Evolutionary conservation across 2,329 filamentous ascomycete genomes (phyloP).

Genomic region (Diaporthe humulicola): DNA sequence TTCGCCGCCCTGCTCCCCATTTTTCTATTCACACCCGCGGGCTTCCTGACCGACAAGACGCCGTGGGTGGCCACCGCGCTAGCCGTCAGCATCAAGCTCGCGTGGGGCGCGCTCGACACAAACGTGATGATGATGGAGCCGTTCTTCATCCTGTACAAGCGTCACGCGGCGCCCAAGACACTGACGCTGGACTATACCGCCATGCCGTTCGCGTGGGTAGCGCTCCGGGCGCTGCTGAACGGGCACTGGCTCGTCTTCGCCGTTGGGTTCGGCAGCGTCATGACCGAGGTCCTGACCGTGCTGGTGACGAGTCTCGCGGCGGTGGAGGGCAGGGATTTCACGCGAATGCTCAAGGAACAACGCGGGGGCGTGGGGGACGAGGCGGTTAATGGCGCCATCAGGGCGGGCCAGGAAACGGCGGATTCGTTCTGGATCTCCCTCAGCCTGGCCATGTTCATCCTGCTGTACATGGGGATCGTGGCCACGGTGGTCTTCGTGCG

Average conservation of each 20-base stretch:
- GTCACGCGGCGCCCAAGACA: constrained; percentile 74
- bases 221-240: constrained; percentile 72
- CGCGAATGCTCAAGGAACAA: constrained; percentile 48
- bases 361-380: constrained; percentile 35
- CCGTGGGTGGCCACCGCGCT: constrained; percentile 76
- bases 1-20: constrained; percentile 71
- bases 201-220: constrained; percentile 76
- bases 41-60: constrained; percentile 69
- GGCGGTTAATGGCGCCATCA: constrained; percentile 47
- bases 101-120: constrained; percentile 78
- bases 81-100: constrained; percentile 75
- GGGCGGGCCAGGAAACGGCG: constrained; percentile 71
- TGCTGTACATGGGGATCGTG: constrained; percentile 74
- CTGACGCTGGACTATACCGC: constrained; percentile 81
- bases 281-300: constrained; percentile 81
- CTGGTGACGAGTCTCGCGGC: constrained; percentile 75
- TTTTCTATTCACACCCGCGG: constrained; percentile 71
- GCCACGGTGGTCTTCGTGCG: constrained; percentile 71
- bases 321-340: constrained; percentile 73
- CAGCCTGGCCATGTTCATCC: constrained; percentile 70
- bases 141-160: constrained; percentile 76
- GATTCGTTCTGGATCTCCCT: constrained; percentile 77
- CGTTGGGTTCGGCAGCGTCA: constrained; percentile 77
- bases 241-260: constrained; percentile 75
- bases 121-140: constrained; percentile 81